Base-by-base conservation (phyloP, 441 rosid genomes). In the Pelargonium fulgidum region DNA sequence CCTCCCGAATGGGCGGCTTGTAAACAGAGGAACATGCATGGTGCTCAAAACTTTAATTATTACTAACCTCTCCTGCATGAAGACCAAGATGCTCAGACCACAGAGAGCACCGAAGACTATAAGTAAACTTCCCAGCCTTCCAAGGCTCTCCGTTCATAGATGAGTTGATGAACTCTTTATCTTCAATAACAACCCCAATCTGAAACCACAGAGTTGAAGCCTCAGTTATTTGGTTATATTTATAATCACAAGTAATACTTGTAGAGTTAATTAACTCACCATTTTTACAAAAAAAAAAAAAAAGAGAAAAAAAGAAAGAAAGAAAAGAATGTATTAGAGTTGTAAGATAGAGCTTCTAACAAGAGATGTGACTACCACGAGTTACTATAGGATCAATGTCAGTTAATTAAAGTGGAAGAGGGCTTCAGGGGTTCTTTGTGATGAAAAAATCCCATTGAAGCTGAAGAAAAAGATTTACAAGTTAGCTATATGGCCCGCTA, bases 11-110 rank as follows among this genome's bases (percentile, higher is more conserved):
- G 17, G 44, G 20, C 16, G 52, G 41, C 64, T 65, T 39, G 48
- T 48, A 19, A 64, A 11, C 14, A 13, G 68, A 7, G 26, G 6
- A 47, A 12, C n/a, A 33, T 63, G 62, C 29, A 6, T 58, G 62
- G 64, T 59, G 20, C 14, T 20, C 39, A 33, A 9, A 58, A 59
- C n/a, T 61, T 66, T 68, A 64, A 7, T 39, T n/a, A 61, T 68
- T 64, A 72, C 86, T 68, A 71, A 95, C 99, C 96, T 91, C 89
- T 79, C 82, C 88, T 24, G 77, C 74, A 70, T 45, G 84, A 79
- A 92, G 95, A 74, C 96, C 98, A 70, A 95, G 98, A 82, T 95
- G 98, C 76, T 95, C 99, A 1, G 93, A 86, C 99, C 99, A 95
- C 73, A 95, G 79, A 12, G 99, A 85, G 12, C 87, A 89, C 73